These are phyloP conservation scores for Auricularia auricula-judae DNA, from an alignment of 768 basidiomycete species.

Conservation along the genomic window DNA sequence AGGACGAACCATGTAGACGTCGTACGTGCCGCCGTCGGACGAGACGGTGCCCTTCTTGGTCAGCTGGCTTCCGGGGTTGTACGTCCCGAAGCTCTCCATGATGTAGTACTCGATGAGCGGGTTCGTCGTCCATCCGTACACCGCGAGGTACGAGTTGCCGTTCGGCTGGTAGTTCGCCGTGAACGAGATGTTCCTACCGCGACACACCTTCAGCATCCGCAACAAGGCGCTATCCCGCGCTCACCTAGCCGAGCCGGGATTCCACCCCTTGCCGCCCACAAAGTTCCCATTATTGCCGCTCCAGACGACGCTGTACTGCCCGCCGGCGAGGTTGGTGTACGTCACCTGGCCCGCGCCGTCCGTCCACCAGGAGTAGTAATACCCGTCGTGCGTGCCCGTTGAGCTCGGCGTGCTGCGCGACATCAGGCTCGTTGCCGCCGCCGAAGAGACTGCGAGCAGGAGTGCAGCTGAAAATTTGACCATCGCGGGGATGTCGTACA, in stretches of 20 bases:
- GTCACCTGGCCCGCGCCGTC: slow-evolving; percentile 3
- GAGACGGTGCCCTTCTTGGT: slow-evolving; percentile 6
- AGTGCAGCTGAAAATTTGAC: too few species aligned
- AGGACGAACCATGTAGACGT: slow-evolving; percentile 1
- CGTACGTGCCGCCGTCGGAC: slow-evolving; percentile 9
- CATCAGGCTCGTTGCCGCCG: neutral
- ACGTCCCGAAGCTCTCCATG: slow-evolving; percentile 5
- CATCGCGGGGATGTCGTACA: too few species aligned
- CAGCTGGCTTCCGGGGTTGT: slow-evolving; percentile 4
- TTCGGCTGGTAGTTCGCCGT: neutral
- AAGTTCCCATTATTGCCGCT: slow-evolving; percentile 1
- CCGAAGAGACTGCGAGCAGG: neutral
- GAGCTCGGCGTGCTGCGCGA: slow-evolving; percentile 3
- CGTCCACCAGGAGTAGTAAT: slow-evolving; percentile 8
- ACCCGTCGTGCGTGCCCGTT: slow-evolving; percentile 6
- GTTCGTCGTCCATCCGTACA: slow-evolving; percentile 4
- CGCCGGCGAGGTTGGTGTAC: slow-evolving; percentile 5
- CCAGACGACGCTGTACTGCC: slow-evolving; percentile 4
- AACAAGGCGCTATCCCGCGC: neutral
- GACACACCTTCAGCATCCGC: neutral
- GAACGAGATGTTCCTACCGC: slow-evolving; percentile 1
- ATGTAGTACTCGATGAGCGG: slow-evolving; percentile 8
- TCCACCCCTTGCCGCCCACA: slow-evolving; percentile 9
- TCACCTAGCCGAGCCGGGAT: slow-evolving; percentile 5
- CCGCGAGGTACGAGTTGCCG: neutral